phyloP scores from a whole-genome alignment of 352 stramenopile species.

The Phytophthora podocarpi region DNA sequence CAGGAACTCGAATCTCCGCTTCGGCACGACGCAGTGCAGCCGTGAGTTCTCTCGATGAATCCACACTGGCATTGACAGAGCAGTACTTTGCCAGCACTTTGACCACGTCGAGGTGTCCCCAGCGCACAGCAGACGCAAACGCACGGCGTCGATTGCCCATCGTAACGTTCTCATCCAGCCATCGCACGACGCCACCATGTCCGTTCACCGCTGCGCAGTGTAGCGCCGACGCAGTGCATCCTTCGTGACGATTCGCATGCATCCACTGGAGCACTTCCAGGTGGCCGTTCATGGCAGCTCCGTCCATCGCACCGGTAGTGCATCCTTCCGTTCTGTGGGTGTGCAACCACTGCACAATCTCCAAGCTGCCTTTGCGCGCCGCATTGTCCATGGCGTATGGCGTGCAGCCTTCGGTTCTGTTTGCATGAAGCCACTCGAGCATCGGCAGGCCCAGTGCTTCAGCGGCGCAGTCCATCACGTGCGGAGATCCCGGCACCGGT shows the following conservation, averaged over 20 bases:
- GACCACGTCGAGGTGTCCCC: constrained; percentile 35
- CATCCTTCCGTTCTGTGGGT: constrained; percentile 32
- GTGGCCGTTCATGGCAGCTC: constrained; percentile 39
- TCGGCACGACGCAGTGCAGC: constrained; percentile 8
- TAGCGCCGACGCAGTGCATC: constrained; percentile 33
- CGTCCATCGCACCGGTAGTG: constrained; percentile 37
- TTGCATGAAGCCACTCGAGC: constrained; percentile 41
- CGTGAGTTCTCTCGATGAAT: constrained; percentile 9
- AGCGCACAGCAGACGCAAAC: constrained; percentile 36
- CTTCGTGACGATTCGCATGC: constrained; percentile 33
- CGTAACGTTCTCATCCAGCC: constrained; percentile 24
- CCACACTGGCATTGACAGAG: constrained; percentile 11
- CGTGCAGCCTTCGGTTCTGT: constrained; percentile 45
- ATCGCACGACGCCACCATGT: constrained; percentile 24
- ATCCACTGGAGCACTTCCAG: constrained; percentile 40
- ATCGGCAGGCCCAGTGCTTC: constrained; percentile 38
- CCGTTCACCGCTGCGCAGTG: constrained; percentile 38
- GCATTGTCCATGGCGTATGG: constrained; percentile 43
- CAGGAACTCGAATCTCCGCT: constrained; percentile 10
- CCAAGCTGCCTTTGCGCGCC: constrained; percentile 34
- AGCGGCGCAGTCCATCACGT: constrained; percentile 45
- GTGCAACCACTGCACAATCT: constrained; percentile 43
- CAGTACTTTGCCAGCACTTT: constrained; percentile 34
- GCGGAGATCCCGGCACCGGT: constrained; percentile 30
- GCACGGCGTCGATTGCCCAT: constrained; percentile 29